Conservation (phyloP, 2,329 filamentous ascomycete species). For the Clarireedia monteithiana region DNA sequence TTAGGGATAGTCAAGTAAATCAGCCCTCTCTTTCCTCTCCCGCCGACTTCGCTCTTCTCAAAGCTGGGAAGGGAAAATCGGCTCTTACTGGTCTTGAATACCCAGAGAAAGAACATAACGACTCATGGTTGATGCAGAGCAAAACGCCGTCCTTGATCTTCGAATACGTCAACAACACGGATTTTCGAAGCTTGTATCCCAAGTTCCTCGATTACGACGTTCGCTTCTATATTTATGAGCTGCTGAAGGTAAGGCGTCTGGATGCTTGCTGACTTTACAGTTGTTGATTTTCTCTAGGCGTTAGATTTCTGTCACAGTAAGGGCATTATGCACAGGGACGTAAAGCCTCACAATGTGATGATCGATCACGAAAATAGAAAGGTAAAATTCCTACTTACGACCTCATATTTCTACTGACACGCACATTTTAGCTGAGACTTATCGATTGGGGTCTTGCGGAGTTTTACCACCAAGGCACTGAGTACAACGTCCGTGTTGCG, state of each 20-base stretch:
- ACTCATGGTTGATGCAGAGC: conserved; percentile 52
- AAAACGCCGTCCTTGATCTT: conserved; percentile 98
- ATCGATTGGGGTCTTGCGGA: conserved; percentile 99
- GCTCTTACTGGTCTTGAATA: conserved; percentile 16
- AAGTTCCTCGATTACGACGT: conserved; percentile 98
- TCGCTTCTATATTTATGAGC: conserved; percentile 92
- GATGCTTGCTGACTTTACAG: neutral
- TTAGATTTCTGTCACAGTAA: conserved; percentile 99
- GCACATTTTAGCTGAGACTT: conserved; percentile 62
- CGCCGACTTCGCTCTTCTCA: conserved; percentile 11
- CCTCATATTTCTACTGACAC: conserved; percentile 13
- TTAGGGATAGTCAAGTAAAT: conserved; percentile 77
- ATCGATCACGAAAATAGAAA: conserved; percentile 99
- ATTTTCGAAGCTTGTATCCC: conserved; percentile 93
- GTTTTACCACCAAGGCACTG: conserved; percentile 96
- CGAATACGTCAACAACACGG: conserved; percentile 98
- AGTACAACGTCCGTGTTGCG: conserved; percentile 96
- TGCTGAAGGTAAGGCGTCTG: conserved; percentile 59
- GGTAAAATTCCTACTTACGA: conserved; percentile 40
- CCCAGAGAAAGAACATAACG: conserved; percentile 24
- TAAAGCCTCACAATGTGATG: conserved; percentile 99
- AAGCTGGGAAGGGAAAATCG: conserved; percentile 18
- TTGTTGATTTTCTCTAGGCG: conserved; percentile 40
- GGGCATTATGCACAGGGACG: conserved; percentile 98
- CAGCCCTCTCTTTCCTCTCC: conserved; percentile 20